Percentiles rank a stretch among this genome's conserved stretches.
Conservation (phyloP, 768 basidiomycete species). For the Pilatotrama ljubarskyi region DNA sequence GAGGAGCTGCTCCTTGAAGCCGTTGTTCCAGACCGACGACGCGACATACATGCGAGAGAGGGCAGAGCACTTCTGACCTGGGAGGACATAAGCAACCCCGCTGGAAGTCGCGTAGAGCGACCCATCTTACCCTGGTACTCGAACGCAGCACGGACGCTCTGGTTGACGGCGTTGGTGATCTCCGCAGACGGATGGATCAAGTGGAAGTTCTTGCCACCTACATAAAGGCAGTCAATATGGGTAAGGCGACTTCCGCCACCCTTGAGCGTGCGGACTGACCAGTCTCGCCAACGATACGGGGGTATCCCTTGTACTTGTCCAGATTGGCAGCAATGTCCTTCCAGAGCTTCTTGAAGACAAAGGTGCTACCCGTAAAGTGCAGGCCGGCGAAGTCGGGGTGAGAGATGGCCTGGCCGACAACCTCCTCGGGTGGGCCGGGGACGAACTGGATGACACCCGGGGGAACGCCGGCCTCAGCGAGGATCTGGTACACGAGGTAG, state of each 20-base stretch:
- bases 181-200: conserved; percentile 87
- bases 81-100: not conserved
- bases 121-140: conserved; percentile 81
- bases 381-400: conserved; percentile 82
- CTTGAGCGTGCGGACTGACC: conserved; percentile 34
- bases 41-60: conserved; percentile 90
- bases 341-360: conserved; percentile 95
- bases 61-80: conserved; percentile 96
- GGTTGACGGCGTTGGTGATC: conserved; percentile 84
- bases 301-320: conserved; percentile 86
- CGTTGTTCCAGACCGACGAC: conserved; percentile 77
- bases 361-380: conserved; percentile 96
- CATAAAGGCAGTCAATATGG: not conserved
- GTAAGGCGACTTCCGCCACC: not conserved
- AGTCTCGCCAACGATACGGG: conserved; percentile 96
- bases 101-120: not conserved
- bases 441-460: conserved; percentile 96
- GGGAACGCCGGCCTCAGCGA: conserved; percentile 92
- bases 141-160: conserved; percentile 85
- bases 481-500: conserved; percentile 88
- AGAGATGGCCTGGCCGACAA: conserved; percentile 81
- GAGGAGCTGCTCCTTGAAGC: conserved; percentile 82
- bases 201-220: conserved; percentile 97
- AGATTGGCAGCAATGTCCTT: conserved; percentile 90
- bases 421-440: conserved; percentile 82